phyloP scores from a whole-genome alignment of 2,329 filamentous ascomycete species.

The Nemania sp. region DNA sequence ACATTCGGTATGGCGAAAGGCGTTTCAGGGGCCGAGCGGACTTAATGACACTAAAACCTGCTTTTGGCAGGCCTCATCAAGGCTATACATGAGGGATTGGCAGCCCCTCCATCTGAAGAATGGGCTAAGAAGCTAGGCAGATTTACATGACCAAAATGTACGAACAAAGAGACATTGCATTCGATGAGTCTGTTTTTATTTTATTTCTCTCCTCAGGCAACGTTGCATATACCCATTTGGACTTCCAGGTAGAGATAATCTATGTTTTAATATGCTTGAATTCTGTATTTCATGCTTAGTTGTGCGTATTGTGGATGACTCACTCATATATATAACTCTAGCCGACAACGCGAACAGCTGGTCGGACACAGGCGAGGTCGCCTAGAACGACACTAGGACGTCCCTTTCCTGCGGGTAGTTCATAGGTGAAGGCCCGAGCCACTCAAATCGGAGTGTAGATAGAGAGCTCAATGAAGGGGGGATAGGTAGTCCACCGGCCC shows the following conservation, averaged over 20 bases:
- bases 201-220: constrained; percentile 15
- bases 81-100: constrained; percentile 11
- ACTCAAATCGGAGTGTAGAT: no score
- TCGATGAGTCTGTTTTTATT: constrained; percentile 28
- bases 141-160: constrained; percentile 39
- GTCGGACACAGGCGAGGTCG: no score
- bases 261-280: constrained; percentile 22
- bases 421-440: no score
- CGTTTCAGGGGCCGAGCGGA: constrained; percentile 35
- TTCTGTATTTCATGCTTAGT: neutral
- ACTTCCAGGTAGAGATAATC: constrained; percentile 31
- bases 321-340: no score
- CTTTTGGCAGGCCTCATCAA: constrained; percentile 22
- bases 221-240: constrained; percentile 40
- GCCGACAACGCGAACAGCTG: no score
- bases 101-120: constrained; percentile 6
- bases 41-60: constrained; percentile 27
- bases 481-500: no score
- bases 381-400: no score
- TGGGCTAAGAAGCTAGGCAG: constrained; percentile 16
- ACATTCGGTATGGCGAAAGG: constrained; percentile 35
- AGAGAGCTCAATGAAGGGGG: no score
- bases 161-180: constrained; percentile 27
- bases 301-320: no score
- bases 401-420: no score